phyloP scores from a whole-genome alignment of 257 asterid genomes.

The Fraxinus anomala region DNA sequence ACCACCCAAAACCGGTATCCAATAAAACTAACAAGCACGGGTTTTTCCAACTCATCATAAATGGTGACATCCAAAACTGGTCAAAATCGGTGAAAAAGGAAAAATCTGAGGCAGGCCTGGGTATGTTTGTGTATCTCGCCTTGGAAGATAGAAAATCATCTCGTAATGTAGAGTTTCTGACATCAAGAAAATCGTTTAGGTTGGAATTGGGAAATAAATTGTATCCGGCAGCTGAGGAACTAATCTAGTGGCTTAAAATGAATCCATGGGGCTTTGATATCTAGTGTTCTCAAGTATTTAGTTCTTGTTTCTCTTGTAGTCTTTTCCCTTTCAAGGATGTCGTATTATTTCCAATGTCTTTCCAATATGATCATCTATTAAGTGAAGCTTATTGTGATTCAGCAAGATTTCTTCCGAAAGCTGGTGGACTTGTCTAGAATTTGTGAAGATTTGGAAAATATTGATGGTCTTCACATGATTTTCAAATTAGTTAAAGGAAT shows the following conservation, averaged over 20 bases:
- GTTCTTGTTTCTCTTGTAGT: not conserved
- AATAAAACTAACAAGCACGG: no score
- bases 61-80: no score
- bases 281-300: not conserved
- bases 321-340: not conserved
- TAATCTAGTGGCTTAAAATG: not conserved
- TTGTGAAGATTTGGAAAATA: conserved; percentile 82
- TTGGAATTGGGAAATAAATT: not conserved
- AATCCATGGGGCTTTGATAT: not conserved
- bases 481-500: conserved; percentile 87
- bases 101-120: no score
- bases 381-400: conserved; percentile 46
- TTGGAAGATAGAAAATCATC: not conserved
- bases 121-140: not conserved
- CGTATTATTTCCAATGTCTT: not conserved
- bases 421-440: conserved; percentile 72
- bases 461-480: conserved; percentile 79
- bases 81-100: no score
- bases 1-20: no score
- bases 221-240: not conserved
- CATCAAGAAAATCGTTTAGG: not conserved
- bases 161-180: not conserved
- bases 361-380: not conserved
- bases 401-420: conserved; percentile 79
- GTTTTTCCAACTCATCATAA: no score